A percentile compares a stretch with the other conserved stretches of the same genome.
Conservation (phyloP, 225 moss, liverwort and hornwort genomes). For the Takakia lepidozioides region DNA sequence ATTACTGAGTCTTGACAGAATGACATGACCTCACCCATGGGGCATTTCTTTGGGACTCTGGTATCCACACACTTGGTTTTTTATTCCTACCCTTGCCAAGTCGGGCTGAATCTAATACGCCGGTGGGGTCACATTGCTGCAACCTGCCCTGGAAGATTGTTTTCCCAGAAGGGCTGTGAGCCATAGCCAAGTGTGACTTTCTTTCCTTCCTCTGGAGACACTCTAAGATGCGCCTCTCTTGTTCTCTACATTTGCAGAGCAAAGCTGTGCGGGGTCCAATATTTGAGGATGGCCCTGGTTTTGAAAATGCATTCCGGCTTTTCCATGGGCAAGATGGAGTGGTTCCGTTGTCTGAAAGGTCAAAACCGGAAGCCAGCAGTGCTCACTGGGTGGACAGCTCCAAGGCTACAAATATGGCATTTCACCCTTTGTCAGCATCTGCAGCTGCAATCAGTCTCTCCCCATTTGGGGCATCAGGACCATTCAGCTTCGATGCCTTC, state of each 20-base stretch:
- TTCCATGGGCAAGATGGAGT: constrained; percentile 92
- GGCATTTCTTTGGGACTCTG: too few species aligned
- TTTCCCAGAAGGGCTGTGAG: too few species aligned
- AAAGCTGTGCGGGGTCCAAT: constrained; percentile 76
- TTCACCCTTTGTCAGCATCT: constrained; percentile 35
- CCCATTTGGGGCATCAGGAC: constrained; percentile 37
- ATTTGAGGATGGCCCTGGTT: constrained; percentile 89
- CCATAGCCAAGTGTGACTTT: too few species aligned
- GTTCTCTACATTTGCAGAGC: constrained; percentile 19
- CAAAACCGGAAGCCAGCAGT: constrained; percentile 1
- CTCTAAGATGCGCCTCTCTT: too few species aligned
- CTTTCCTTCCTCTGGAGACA: too few species aligned
- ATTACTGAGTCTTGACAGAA: neutral
- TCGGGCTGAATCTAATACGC: too few species aligned
- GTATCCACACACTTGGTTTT: too few species aligned
- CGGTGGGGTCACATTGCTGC: too few species aligned
- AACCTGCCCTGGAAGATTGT: too few species aligned
- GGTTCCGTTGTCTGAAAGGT: constrained; percentile 43
- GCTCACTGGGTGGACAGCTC: neutral
- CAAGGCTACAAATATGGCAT: constrained; percentile 17
- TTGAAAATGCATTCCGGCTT: constrained; percentile 70
- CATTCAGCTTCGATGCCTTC: constrained; percentile 49
- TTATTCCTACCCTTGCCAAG: too few species aligned
- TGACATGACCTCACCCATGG: neutral
- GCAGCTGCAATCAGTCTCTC: constrained; percentile 49